These are phyloP conservation scores for Fusarium chlamydosporum DNA, from an alignment of 2,329 filamentous ascomycete species.

Conservation along the genomic window DNA sequence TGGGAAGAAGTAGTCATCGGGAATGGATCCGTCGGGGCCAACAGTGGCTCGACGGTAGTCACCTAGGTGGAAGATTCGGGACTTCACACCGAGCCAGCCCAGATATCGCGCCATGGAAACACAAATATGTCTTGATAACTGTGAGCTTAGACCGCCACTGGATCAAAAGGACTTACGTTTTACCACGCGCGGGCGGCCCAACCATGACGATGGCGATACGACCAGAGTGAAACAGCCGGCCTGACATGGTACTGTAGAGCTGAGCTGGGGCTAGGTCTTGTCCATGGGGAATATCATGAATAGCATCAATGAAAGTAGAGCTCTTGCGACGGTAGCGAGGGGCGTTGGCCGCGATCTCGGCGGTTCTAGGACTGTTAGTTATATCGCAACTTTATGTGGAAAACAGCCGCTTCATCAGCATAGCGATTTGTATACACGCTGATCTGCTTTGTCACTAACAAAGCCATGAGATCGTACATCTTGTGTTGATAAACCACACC, in stretches of 20 bases:
- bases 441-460: background rate
- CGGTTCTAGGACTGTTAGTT: conserved; percentile 72
- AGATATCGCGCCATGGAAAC: conserved; percentile 96
- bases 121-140: conserved; percentile 80
- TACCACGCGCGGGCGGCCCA: conserved; percentile 92
- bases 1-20: conserved; percentile 97
- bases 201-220: conserved; percentile 98
- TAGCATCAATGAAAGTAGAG: conserved; percentile 96
- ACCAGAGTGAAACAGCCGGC: conserved; percentile 95
- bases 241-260: conserved; percentile 98
- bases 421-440: background rate
- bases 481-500: background rate
- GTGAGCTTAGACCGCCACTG: conserved; percentile 33
- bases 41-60: conserved; percentile 96
- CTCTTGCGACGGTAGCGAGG: conserved; percentile 92
- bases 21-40: conserved; percentile 84
- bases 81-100: conserved; percentile 97
- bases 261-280: conserved; percentile 90
- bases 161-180: conserved; percentile 74
- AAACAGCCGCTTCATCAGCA: background rate
- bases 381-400: background rate
- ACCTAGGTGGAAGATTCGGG: conserved; percentile 95
- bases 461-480: background rate
- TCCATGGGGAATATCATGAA: conserved; percentile 91
- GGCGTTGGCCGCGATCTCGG: conserved; percentile 91